phyloP scores from a whole-genome alignment of 495 filamentous ascomycete species.

The Apiosordaria backusii region DNA sequence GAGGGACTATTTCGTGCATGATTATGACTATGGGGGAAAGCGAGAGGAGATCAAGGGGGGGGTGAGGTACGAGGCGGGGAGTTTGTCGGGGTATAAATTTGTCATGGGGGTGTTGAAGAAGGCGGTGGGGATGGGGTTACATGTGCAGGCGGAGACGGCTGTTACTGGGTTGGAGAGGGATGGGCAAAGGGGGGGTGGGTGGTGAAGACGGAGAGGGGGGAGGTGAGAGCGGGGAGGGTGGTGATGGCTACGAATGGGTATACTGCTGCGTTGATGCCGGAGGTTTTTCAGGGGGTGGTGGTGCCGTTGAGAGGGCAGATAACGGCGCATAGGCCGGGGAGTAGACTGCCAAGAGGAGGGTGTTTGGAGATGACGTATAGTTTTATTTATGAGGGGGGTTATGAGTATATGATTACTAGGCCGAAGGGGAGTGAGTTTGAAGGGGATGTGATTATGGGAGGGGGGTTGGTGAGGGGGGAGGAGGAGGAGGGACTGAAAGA shows the following conservation, averaged over 20 bases:
- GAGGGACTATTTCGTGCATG: constrained; percentile 43
- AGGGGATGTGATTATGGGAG: constrained; percentile 68
- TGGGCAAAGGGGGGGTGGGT: constrained; percentile 31
- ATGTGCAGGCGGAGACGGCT: constrained; percentile 61
- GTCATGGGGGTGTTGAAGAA: constrained; percentile 55
- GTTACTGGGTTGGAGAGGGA: constrained; percentile 13
- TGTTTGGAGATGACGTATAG: constrained; percentile 54
- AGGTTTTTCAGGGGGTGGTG: constrained; percentile 54
- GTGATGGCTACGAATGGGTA: constrained; percentile 74
- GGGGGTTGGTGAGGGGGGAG: constrained; percentile 52
- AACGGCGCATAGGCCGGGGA: constrained; percentile 56
- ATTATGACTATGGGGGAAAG: constrained; percentile 19
- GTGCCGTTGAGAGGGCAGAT: constrained; percentile 68
- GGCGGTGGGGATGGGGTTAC: constrained; percentile 51
- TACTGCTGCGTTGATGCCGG: constrained; percentile 54
- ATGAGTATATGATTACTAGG: constrained; percentile 65
- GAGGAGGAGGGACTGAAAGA: constrained; percentile 43
- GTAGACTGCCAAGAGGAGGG: constrained; percentile 39
- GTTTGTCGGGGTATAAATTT: constrained; percentile 63
- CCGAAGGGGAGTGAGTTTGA: constrained; percentile 42
- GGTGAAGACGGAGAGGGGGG: constrained; percentile 53
- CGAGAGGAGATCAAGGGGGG: constrained; percentile 47
- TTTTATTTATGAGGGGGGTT: constrained; percentile 57
- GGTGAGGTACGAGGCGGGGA: constrained; percentile 58
- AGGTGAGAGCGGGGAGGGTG: constrained; percentile 51